These are phyloP conservation scores for Monosporascus sp. DNA, from an alignment of 2,329 filamentous ascomycete species.

Conservation along the genomic window DNA sequence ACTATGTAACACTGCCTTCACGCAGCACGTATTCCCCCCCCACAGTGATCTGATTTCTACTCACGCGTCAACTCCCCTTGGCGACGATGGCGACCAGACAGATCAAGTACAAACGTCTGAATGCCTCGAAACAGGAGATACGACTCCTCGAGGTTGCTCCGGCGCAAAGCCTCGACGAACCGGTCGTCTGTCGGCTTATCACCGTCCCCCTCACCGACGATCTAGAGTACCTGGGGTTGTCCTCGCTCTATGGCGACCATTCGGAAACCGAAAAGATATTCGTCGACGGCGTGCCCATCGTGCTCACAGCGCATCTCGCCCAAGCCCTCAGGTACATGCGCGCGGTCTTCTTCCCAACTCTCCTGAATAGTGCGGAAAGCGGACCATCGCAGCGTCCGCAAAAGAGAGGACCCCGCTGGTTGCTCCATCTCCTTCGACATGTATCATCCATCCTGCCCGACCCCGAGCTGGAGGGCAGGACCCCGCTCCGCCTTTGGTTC, in stretches of 20 bases:
- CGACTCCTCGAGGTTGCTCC: slow-evolving; percentile 29
- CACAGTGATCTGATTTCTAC: neutral
- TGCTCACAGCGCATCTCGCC: slow-evolving; percentile 22
- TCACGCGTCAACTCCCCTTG: neutral
- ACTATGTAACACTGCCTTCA: neutral
- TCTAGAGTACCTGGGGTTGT: slow-evolving; percentile 8
- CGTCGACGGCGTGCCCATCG: slow-evolving; percentile 20
- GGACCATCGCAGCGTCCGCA: neutral
- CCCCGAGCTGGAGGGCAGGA: neutral
- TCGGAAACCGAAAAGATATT: slow-evolving; percentile 23
- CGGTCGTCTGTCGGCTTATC: slow-evolving; percentile 28
- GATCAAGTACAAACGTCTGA: slow-evolving; percentile 13
- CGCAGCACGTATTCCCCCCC: neutral
- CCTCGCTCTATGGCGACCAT: slow-evolving; percentile 6
- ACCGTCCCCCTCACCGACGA: slow-evolving; percentile 18
- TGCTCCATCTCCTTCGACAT: slow-evolving; percentile 4
- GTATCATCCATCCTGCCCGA: slow-evolving; percentile 4
- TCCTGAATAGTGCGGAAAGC: neutral
- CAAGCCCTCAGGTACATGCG: slow-evolving; percentile 28
- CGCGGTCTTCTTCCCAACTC: slow-evolving; percentile 25
- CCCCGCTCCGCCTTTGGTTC: slow-evolving; percentile 6
- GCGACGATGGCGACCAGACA: neutral
- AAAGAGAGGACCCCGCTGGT: slow-evolving; percentile 4
- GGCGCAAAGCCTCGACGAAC: slow-evolving; percentile 19
- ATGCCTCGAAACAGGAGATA: slow-evolving; percentile 21